phyloP scores from a whole-genome alignment of 1,139 yeast genomes.

The Nakaseomyces uthaithaninus region DNA sequence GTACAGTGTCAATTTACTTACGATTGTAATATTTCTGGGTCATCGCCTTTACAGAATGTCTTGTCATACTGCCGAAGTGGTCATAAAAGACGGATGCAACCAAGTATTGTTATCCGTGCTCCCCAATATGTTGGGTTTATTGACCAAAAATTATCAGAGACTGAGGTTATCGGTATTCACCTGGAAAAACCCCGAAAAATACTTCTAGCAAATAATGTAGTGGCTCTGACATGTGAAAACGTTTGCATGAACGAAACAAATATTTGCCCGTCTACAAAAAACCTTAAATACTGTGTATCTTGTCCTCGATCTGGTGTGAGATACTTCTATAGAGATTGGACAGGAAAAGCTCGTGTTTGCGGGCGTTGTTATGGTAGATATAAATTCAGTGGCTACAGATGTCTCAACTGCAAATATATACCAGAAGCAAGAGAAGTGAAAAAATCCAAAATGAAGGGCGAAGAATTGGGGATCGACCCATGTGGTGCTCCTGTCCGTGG shows the following conservation, averaged over 20 bases:
- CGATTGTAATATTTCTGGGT: slow-evolving; percentile 22
- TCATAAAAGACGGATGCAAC: slow-evolving; percentile 17
- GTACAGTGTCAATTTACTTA: slow-evolving; percentile 24
- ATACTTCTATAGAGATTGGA: slow-evolving; percentile 24
- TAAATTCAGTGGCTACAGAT: slow-evolving; percentile 22
- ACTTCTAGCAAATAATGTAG: slow-evolving; percentile 21
- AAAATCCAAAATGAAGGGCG: slow-evolving; percentile 16
- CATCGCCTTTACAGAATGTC: slow-evolving; percentile 20
- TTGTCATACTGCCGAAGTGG: slow-evolving; percentile 24
- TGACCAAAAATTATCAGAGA: slow-evolving; percentile 15
- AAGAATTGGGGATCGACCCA: slow-evolving; percentile 9
- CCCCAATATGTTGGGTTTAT: slow-evolving; percentile 21
- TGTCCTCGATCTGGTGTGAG: slow-evolving; percentile 23
- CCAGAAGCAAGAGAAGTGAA: slow-evolving; percentile 24
- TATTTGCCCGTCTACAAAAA: slow-evolving; percentile 13
- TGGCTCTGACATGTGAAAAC: slow-evolving; percentile 14
- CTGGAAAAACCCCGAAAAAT: slow-evolving; percentile 15
- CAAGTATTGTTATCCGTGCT: slow-evolving; percentile 14
- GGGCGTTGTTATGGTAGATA: slow-evolving; percentile 25
- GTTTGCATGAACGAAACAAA: slow-evolving; percentile 19
- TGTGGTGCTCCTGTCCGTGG: slow-evolving; percentile 15
- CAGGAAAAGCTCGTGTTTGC: slow-evolving; percentile 21
- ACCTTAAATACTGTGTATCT: slow-evolving; percentile 21
- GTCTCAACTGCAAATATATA: slow-evolving; percentile 21
- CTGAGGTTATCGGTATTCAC: slow-evolving; percentile 17